phyloP scores from a whole-genome alignment of 331 rosid species.

The Pyrus hybrid region DNA sequence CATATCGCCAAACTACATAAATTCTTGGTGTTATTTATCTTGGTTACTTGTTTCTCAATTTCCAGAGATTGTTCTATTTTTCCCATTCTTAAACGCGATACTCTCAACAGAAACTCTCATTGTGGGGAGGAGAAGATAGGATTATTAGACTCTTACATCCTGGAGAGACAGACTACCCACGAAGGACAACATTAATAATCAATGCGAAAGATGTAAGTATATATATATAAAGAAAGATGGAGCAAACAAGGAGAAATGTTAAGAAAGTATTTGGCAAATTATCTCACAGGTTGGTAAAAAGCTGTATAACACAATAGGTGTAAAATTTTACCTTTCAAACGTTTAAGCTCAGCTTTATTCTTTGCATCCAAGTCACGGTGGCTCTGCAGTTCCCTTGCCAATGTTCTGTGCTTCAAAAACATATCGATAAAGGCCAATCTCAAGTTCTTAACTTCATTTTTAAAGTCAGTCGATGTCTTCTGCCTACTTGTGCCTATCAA shows the following conservation, averaged over 20 bases:
- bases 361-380: slow-evolving; percentile 55
- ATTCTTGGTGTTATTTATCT: no score
- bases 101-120: background rate
- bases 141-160: background rate
- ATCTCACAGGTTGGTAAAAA: background rate
- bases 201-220: background rate
- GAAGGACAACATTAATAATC: background rate
- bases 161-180: background rate
- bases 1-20: no score
- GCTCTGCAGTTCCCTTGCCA: slow-evolving; percentile 53
- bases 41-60: no score
- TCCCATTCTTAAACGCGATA: no score
- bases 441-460: slow-evolving; percentile 48
- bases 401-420: slow-evolving; percentile 51
- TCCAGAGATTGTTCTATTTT: no score
- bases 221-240: background rate
- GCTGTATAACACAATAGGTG: background rate
- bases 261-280: background rate
- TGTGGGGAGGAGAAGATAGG: background rate
- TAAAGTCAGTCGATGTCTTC: slow-evolving; percentile 34
- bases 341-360: slow-evolving; percentile 50
- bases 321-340: slow-evolving; percentile 47
- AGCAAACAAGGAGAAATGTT: background rate
- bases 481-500: slow-evolving; percentile 56
- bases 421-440: slow-evolving; percentile 49